These are phyloP conservation scores for Aspergillus cristatus DNA, from an alignment of 495 filamentous ascomycete species.

Conservation along the genomic window DNA sequence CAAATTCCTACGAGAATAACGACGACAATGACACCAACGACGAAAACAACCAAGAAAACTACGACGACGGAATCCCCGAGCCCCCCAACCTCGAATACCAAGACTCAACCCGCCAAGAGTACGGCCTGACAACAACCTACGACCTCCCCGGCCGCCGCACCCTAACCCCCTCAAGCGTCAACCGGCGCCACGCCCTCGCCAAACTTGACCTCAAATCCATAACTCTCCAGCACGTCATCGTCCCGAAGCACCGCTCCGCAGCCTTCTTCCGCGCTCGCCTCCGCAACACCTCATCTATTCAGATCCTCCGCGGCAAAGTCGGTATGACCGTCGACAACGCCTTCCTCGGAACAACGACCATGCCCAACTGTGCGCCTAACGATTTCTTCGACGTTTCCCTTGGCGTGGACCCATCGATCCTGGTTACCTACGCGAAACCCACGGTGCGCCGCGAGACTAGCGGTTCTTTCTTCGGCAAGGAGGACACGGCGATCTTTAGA, in stretches of 20 bases:
- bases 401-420: conserved; percentile 56
- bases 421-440: conserved; percentile 54
- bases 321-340: conserved; percentile 60
- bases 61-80: conserved; percentile 3
- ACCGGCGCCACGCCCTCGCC: conserved; percentile 36
- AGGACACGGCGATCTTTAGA: conserved; percentile 48
- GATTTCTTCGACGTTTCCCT: conserved; percentile 51
- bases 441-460: conserved; percentile 43
- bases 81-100: conserved; percentile 12
- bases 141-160: conserved; percentile 47
- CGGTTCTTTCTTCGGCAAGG: conserved; percentile 44
- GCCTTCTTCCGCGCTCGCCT: conserved; percentile 60
- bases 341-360: conserved; percentile 52
- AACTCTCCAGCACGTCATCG: conserved; percentile 40
- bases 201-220: conserved; percentile 28
- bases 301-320: conserved; percentile 49
- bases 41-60: not conserved
- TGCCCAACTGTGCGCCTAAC: conserved; percentile 52
- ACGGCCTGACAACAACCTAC: conserved; percentile 55
- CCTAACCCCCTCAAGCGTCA: conserved; percentile 27
- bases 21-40: not conserved
- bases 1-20: not conserved
- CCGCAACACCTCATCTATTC: conserved; percentile 48
- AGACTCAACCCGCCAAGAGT: conserved; percentile 25
- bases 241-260: conserved; percentile 56